Conservation (phyloP, 2,329 filamentous ascomycete genomes). For the Dothideomycetes sp. region DNA sequence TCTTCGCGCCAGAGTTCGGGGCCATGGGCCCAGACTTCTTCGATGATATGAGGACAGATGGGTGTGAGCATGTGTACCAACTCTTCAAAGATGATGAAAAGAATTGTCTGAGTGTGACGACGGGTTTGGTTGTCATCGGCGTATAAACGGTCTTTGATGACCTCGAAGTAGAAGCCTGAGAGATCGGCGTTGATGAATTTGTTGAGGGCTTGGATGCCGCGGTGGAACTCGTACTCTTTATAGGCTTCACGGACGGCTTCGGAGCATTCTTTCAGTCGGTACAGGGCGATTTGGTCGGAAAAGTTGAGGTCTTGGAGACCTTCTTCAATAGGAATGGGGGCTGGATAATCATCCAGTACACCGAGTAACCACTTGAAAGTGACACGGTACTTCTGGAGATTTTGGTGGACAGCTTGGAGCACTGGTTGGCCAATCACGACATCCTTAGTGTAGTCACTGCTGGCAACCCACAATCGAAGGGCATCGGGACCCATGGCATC, state of each 20-base stretch:
- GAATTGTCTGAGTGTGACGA: slow-evolving; percentile 45
- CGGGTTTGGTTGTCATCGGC: slow-evolving; percentile 62
- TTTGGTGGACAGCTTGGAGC: slow-evolving; percentile 64
- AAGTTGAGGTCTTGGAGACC: slow-evolving; percentile 17
- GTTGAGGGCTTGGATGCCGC: slow-evolving; percentile 63
- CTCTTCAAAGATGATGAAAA: slow-evolving; percentile 57
- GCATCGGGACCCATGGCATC: slow-evolving; percentile 66
- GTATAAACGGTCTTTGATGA: slow-evolving; percentile 85
- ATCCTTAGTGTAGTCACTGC: slow-evolving; percentile 84
- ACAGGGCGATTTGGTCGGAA: slow-evolving; percentile 63
- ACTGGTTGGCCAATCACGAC: slow-evolving; percentile 72
- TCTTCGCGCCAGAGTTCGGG: slow-evolving; percentile 49
- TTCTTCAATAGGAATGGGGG: slow-evolving; percentile 13
- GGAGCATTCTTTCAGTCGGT: slow-evolving; percentile 62
- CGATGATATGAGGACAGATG: slow-evolving; percentile 71
- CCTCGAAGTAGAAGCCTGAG: slow-evolving; percentile 89
- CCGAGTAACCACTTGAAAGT: slow-evolving; percentile 88
- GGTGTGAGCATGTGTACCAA: slow-evolving; percentile 72
- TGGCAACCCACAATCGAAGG: slow-evolving; percentile 81
- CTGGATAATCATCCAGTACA: slow-evolving; percentile 37
- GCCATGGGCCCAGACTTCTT: slow-evolving; percentile 77
- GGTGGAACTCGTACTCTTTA: slow-evolving; percentile 71
- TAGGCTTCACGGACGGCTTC: slow-evolving; percentile 56
- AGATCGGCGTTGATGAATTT: slow-evolving; percentile 74
- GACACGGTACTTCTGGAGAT: slow-evolving; percentile 76